Base-by-base conservation (phyloP, 768 basidiomycete species). In the Leccinum incarnatum region DNA sequence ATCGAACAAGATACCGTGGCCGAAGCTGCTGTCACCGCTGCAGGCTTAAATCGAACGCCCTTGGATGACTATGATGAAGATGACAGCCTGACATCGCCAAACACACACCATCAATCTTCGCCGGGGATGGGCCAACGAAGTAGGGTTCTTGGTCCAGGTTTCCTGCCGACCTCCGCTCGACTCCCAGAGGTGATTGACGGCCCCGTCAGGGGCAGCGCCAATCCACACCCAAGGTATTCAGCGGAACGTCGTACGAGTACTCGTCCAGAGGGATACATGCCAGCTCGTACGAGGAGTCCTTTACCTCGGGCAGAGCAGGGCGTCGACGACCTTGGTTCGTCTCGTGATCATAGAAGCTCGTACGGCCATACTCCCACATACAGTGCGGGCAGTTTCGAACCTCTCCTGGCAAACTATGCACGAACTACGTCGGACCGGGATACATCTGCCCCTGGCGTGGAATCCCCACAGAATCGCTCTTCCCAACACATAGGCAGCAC, bases 21-120 rank as follows among this genome's bases (percentile, higher is more conserved):
- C n/a, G 84, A 85, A n/a, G 87, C 86, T 37, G 84, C 84, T 6
- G 78, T 88, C 53, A 84, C 86, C 9, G 89, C 87, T 30, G 85
- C 88, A 2, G 88, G 90, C 25, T 81, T 86, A 69, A 79, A 83
- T 66, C 82, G 89, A 52, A 75, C 81, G 1, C 86, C 86, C 29
- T 75, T 92, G 34, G 87, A 85, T 59, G 87, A 87, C 62, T 88
- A 86, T 54, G 84, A 87, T 54, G 82, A 83, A 25, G 77, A 77
- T 23, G 59, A 58, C 49, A 67, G 64, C 59, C 62, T 63, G 50
- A 56, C 53, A 59, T 62, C 66, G 1, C 63, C 65, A 32, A 54
- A 60, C 54, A 45, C 60, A n/a, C 62, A 54, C 30, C 61, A 63
- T 55, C 72, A 60, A n/a, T 62, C 62, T 56, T 68, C 54, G 21